These are phyloP conservation scores for Xerocomus potaroensis DNA, from an alignment of 768 basidiomycete genomes.

Conservation along the genomic window DNA sequence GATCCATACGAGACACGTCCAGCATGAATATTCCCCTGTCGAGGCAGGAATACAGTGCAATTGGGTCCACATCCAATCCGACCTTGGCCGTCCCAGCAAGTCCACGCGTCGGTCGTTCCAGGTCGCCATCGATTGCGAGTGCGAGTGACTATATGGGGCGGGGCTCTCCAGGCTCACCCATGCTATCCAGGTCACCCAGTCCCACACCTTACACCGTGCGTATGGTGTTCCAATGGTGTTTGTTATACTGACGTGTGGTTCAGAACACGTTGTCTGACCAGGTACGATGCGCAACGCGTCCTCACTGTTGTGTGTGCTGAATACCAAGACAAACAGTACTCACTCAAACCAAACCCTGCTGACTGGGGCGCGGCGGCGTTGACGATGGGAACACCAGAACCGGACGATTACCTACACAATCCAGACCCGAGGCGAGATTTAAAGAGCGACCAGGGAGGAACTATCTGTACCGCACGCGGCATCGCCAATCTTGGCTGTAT, in stretches of 20 bases:
- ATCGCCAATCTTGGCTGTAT: constrained; percentile 67
- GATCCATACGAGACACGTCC: neutral
- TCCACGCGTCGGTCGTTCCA: constrained; percentile 1
- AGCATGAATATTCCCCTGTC: constrained; percentile 25
- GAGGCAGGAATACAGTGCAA: constrained; percentile 25
- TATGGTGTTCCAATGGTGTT: neutral
- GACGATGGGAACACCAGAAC: constrained; percentile 43
- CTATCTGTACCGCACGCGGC: constrained; percentile 58
- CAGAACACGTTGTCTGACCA: constrained; percentile 29
- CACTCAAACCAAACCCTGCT: constrained; percentile 40
- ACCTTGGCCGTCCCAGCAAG: constrained; percentile 19
- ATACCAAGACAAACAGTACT: constrained; percentile 29
- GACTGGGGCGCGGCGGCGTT: constrained; percentile 47
- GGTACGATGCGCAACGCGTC: constrained; percentile 5
- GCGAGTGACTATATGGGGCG: constrained; percentile 15
- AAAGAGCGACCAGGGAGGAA: constrained; percentile 52
- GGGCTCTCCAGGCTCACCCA: constrained; percentile 11
- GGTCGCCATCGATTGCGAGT: constrained; percentile 18
- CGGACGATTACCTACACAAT: constrained; percentile 62
- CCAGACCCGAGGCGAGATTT: constrained; percentile 54
- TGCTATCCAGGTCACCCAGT: constrained; percentile 21
- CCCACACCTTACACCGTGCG: constrained; percentile 28
- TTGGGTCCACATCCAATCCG: constrained; percentile 24
- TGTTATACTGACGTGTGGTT: neutral
- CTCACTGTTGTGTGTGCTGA: neutral